Evolutionary conservation across 441 rosid species (phyloP), one percentile per base, ranked within the genome.

Genomic region (Erysimum cheiri): DNA sequence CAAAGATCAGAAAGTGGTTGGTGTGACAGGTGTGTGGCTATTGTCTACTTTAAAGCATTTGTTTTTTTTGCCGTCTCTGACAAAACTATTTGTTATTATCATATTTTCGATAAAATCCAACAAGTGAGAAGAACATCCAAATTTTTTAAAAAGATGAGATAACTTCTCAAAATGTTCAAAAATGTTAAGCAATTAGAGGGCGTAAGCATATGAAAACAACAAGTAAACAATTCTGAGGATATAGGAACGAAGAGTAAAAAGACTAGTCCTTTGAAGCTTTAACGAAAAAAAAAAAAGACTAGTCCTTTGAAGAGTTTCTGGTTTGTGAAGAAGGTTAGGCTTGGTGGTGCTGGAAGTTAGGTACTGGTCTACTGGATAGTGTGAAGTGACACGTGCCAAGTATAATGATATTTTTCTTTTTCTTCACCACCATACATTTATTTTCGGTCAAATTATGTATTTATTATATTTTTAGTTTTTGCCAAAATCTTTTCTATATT

Each of bases 341-440:
- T 52, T 32, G 13, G 31, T 40, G 60, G 54, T 64, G 33, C 47
- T 71, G 48, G 32, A 55, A 11, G 47, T 63, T 63, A 44, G 75
- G 64, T 46, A 22, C 12, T 52, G 52, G 43, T 50, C 60, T 50
- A 40, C 59, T 36, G 24, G 60, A 48, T 12, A 17, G 13, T 39
- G 60, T 70, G 46, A 52, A 61, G 26, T 40, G 60, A 41, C 52
- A 49, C 67, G 50, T 70, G 50, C 53, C 58, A 6, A 28, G 24
- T 50, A 15, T 44, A 8, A 29, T 35, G 49, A 52, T 61, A 22
- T 40, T 60, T 52, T 61, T 52, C 19, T 8, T 60, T 52, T 11
- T 52, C 44, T 54, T 52, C 68, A 41, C 46, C 12, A 17, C 69
- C 68, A 61, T 53, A 4, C 44, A 37, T n/a, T 44, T 44, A 8